Percentiles rank a stretch among this genome's conserved stretches.
These are phyloP conservation scores for Lyophyllum atratum DNA, from an alignment of 768 basidiomycete genomes.

Conservation along the genomic window DNA sequence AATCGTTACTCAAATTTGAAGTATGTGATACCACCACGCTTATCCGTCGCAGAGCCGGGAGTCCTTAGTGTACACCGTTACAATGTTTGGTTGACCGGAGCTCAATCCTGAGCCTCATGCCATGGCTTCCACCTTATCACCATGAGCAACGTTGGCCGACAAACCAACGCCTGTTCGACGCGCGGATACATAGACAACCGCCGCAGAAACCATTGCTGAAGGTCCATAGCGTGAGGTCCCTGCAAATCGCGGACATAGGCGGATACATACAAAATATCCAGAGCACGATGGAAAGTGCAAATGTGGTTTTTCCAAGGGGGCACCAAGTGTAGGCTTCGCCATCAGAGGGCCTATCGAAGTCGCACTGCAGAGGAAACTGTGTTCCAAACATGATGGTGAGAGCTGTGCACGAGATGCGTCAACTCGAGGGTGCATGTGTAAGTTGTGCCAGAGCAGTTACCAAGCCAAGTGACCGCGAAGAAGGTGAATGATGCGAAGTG, in stretches of 20 bases:
- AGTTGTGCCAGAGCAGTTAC: neutral
- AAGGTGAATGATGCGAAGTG: constrained; percentile 16
- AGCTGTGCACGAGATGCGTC: neutral
- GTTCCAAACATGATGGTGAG: constrained; percentile 8
- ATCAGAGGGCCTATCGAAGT: constrained; percentile 8
- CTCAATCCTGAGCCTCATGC: no score
- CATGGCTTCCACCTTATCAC: neutral
- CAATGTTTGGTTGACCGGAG: no score
- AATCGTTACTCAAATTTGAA: no score
- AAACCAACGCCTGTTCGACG: no score
- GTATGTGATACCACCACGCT: no score
- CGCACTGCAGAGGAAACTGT: constrained; percentile 11
- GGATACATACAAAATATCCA: constrained; percentile 5
- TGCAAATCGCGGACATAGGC: neutral
- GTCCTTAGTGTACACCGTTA: no score
- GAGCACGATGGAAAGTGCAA: constrained; percentile 1
- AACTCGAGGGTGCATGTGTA: neutral
- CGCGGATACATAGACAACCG: no score
- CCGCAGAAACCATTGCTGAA: no score
- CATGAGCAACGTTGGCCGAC: neutral
- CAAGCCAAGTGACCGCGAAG: constrained; percentile 13
- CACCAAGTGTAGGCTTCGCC: constrained; percentile 11
- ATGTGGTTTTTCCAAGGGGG: neutral
- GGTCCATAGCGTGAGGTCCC: neutral
- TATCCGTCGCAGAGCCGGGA: no score